Evolutionary conservation across 2,329 filamentous ascomycete species (phyloP).

Genomic region (Teratosphaeria destructans): DNA sequence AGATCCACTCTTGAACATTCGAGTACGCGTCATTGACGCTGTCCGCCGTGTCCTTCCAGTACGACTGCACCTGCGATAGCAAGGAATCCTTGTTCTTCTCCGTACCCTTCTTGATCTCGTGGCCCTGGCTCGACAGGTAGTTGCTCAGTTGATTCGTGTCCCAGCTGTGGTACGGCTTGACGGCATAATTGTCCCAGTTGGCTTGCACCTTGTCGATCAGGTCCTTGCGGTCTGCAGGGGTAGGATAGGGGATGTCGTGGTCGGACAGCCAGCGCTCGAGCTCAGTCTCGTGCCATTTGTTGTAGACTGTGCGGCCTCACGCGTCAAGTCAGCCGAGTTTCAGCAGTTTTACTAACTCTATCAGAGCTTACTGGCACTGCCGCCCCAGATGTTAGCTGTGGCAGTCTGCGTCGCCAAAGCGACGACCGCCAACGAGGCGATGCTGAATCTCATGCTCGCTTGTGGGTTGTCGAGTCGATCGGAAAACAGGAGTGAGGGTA

Average conservation of each 20-base stretch:
- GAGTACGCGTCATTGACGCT: constrained; percentile 61
- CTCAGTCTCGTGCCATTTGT: constrained; percentile 98
- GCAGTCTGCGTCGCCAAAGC: constrained; percentile 56
- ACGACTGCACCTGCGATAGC: constrained; percentile 56
- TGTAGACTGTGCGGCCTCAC: constrained; percentile 58
- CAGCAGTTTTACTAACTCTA: neutral
- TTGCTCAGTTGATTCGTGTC: constrained; percentile 55
- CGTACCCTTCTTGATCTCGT: constrained; percentile 56
- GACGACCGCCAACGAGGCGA: constrained; percentile 58
- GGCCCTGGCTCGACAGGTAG: constrained; percentile 61
- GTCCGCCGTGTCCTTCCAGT: constrained; percentile 72
- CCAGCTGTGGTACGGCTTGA: constrained; percentile 68
- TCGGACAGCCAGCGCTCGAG: constrained; percentile 94
- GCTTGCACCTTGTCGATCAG: constrained; percentile 82
- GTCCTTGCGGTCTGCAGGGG: constrained; percentile 81
- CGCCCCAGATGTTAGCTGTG: constrained; percentile 72
- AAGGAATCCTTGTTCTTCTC: constrained; percentile 60
- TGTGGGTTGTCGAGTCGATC: constrained; percentile 2
- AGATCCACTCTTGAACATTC: constrained; percentile 78
- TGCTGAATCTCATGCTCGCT: constrained; percentile 61
- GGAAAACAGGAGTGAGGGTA: neutral
- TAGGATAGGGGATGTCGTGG: constrained; percentile 83
- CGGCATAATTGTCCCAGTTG: constrained; percentile 75
- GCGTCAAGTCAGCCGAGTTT: constrained; percentile 18
- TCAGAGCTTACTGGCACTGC: constrained; percentile 58